Percentiles rank a stretch among this genome's conserved stretches.
These are phyloP conservation scores for Ilex aquifolium DNA, from an alignment of 257 asterid species.

Conservation along the genomic window DNA sequence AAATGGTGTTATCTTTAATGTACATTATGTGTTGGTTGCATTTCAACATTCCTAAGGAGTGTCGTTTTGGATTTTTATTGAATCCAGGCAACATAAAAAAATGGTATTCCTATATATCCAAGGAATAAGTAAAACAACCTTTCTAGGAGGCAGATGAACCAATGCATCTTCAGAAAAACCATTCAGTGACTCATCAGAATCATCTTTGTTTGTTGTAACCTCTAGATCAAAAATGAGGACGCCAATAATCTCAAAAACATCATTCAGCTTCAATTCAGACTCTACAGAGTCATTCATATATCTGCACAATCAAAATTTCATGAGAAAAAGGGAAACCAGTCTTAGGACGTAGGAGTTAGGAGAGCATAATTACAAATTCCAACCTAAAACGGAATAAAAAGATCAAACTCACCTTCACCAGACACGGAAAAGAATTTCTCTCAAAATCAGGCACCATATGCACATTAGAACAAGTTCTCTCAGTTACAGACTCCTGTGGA, in stretches of 20 bases:
- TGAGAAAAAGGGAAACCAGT: conserved; percentile 5
- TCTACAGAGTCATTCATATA: conserved; percentile 60
- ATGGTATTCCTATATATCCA: no score
- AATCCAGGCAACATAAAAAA: no score
- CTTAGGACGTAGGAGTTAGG: neutral
- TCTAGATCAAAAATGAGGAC: conserved; percentile 66
- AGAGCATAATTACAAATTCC: neutral
- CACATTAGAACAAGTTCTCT: conserved; percentile 28
- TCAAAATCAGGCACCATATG: conserved; percentile 33
- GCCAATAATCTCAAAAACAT: conserved; percentile 85
- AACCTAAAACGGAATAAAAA: conserved; percentile 1
- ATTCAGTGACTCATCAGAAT: conserved; percentile 32
- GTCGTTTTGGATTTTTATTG: no score
- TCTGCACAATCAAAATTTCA: conserved; percentile 38
- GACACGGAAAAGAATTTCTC: conserved; percentile 49
- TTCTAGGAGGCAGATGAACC: conserved; percentile 47
- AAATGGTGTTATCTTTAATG: no score
- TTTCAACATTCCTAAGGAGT: no score
- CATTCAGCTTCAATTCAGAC: conserved; percentile 76
- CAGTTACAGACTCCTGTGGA: conserved; percentile 30
- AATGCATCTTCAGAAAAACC: conserved; percentile 47
- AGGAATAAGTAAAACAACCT: conserved; percentile 31
- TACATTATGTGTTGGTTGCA: no score
- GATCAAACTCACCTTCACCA: conserved; percentile 58
- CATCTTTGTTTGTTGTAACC: conserved; percentile 32